Percentiles rank a stretch among this genome's conserved stretches.
phyloP scores from a whole-genome alignment of 306 rosid genomes.

The Oemleria cerasiformis region DNA sequence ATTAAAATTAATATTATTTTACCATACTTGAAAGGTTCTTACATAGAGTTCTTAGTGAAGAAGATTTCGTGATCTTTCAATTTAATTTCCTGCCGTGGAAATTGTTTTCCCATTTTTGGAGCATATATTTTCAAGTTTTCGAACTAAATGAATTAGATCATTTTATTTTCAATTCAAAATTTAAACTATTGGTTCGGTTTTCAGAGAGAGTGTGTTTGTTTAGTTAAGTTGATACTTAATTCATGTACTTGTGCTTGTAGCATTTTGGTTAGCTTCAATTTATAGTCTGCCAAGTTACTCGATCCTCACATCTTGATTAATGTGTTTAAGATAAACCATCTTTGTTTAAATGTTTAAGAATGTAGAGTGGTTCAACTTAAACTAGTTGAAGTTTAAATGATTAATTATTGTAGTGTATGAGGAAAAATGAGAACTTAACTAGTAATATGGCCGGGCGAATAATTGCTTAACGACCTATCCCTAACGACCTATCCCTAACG shows the following conservation, averaged over 20 bases:
- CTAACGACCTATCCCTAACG: too few relatives aligned
- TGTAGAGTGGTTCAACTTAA: neutral
- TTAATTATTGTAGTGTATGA: neutral
- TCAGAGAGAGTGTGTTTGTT: neutral
- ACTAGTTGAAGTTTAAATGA: neutral
- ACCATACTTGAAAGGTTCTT: conserved; percentile 23
- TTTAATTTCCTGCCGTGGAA: neutral
- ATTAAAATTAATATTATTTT: conserved; percentile 22
- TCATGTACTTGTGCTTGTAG: neutral
- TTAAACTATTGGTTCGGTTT: neutral
- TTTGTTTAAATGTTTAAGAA: neutral
- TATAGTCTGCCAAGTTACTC: neutral
- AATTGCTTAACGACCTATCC: too few relatives aligned
- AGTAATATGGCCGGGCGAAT: neutral
- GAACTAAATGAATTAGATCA: neutral
- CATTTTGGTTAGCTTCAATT: neutral
- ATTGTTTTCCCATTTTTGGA: neutral
- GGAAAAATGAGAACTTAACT: neutral
- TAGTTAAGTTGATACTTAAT: neutral
- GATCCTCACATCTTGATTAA: conserved; percentile 1
- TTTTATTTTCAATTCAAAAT: neutral
- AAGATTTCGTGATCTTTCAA: conserved; percentile 36
- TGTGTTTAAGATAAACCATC: neutral
- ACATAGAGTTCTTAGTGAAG: conserved; percentile 26
- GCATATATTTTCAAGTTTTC: neutral